Percentiles rank a stretch among this genome's conserved stretches.
Evolutionary conservation across 768 basidiomycete genomes (phyloP).

Genomic region (Pulveroboletus sp.): DNA sequence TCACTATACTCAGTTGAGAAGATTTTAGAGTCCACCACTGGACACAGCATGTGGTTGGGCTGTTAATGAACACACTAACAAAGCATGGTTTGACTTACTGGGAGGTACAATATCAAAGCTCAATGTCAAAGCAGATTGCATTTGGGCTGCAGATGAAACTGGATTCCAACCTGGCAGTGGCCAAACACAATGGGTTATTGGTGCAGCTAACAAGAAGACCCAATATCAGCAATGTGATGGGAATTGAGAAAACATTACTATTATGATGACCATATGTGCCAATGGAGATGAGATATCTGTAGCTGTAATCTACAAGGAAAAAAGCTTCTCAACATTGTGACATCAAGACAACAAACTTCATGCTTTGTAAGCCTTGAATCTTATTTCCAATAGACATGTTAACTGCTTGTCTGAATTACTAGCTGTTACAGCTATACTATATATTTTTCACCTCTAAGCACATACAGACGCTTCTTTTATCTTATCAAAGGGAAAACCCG

Average conservation of each 20-base stretch:
- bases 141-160: constrained; percentile 18
- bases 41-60: constrained; percentile 22
- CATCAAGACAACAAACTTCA: constrained; percentile 23
- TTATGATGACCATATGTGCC: constrained; percentile 40
- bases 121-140: constrained; percentile 4
- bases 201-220: neutral
- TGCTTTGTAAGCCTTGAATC: constrained; percentile 12
- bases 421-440: too few relatives aligned
- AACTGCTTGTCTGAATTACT: too few relatives aligned
- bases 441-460: too few relatives aligned
- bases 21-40: neutral
- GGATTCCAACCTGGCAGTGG: constrained; percentile 12
- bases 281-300: constrained; percentile 38
- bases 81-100: constrained; percentile 34
- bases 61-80: constrained; percentile 36
- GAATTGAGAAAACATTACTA: constrained; percentile 22
- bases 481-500: too few relatives aligned
- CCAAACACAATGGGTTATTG: constrained; percentile 1
- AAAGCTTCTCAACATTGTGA: constrained; percentile 20
- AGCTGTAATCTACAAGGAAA: constrained; percentile 29
- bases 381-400: too few relatives aligned
- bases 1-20: too few relatives aligned
- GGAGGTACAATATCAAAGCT: constrained; percentile 13
- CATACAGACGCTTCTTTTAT: too few relatives aligned
- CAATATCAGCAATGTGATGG: constrained; percentile 22